Conservation (phyloP, 257 asterid species). For the Solanum piurae region DNA sequence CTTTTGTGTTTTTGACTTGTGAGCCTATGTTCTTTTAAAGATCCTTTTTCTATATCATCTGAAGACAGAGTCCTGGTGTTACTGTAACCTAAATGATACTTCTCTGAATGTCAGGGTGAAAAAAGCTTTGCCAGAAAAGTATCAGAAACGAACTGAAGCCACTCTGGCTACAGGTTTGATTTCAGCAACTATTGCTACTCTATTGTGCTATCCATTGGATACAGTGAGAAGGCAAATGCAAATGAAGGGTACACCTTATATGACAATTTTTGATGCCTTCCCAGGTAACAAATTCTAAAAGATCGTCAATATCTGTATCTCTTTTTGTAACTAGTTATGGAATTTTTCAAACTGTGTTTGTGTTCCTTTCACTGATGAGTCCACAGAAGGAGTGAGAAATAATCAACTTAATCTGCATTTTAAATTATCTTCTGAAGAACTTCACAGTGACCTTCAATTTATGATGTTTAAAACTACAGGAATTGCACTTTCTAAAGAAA, state of each 20-base stretch:
- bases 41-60: background rate
- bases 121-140: constrained; percentile 78
- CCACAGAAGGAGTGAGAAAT: background rate
- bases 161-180: constrained; percentile 61
- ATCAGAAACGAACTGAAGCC: constrained; percentile 78
- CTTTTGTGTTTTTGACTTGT: constrained; percentile 96
- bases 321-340: background rate
- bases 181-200: constrained; percentile 89
- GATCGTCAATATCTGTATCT: background rate
- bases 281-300: constrained; percentile 37
- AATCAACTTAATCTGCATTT: background rate
- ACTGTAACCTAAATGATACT: background rate
- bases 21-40: constrained; percentile 39
- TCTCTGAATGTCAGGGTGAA: constrained; percentile 54
- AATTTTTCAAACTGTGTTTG: background rate
- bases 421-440: background rate
- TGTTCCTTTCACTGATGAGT: background rate
- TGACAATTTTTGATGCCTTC: constrained; percentile 65
- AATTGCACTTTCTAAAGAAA: background rate
- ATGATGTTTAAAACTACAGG: background rate
- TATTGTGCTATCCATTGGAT: constrained; percentile 90
- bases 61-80: background rate
- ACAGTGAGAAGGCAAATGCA: constrained; percentile 96
- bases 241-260: constrained; percentile 84
- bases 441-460: background rate